A percentile compares a stretch with the other conserved stretches of the same genome.
These are phyloP conservation scores for Globisporangium megalacanthum DNA, from an alignment of 352 stramenopile species.

Conservation along the genomic window DNA sequence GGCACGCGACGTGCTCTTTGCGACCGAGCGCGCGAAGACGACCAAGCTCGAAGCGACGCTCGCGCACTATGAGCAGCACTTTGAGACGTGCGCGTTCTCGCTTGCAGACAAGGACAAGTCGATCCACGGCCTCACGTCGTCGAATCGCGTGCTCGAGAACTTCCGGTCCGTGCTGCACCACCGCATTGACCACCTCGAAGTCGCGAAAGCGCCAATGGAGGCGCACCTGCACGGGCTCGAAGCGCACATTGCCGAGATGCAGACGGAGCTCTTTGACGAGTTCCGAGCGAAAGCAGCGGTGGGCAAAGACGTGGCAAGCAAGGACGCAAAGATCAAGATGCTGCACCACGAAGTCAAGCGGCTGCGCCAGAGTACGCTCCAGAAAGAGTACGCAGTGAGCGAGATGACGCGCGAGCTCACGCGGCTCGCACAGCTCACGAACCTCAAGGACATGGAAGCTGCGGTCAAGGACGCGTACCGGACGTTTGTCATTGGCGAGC, in stretches of 20 bases:
- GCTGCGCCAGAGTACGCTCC: constrained; percentile 62
- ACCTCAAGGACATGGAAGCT: constrained; percentile 72
- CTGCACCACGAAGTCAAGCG: constrained; percentile 71
- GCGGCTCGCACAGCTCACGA: constrained; percentile 62
- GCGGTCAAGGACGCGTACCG: constrained; percentile 80
- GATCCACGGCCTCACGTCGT: constrained; percentile 58
- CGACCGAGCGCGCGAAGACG: constrained; percentile 66
- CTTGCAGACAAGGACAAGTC: constrained; percentile 71
- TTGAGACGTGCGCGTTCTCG: constrained; percentile 57
- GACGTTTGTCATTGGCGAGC: constrained; percentile 67
- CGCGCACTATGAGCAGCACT: constrained; percentile 67
- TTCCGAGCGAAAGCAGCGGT: constrained; percentile 56
- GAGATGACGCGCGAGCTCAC: constrained; percentile 80
- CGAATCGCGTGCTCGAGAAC: constrained; percentile 76
- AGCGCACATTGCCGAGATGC: constrained; percentile 68
- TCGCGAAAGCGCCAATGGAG: constrained; percentile 65
- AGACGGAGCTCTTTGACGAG: constrained; percentile 69
- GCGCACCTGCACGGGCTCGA: constrained; percentile 53
- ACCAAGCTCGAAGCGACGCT: constrained; percentile 56
- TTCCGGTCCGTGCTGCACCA: constrained; percentile 77
- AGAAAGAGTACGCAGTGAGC: constrained; percentile 75
- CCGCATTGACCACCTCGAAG: constrained; percentile 70
- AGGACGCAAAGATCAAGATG: constrained; percentile 74
- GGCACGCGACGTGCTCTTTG: constrained; percentile 60
- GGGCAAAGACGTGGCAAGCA: constrained; percentile 60